phyloP scores from a whole-genome alignment of 352 stramenopile species.

The Globisporangium irregulare region DNA sequence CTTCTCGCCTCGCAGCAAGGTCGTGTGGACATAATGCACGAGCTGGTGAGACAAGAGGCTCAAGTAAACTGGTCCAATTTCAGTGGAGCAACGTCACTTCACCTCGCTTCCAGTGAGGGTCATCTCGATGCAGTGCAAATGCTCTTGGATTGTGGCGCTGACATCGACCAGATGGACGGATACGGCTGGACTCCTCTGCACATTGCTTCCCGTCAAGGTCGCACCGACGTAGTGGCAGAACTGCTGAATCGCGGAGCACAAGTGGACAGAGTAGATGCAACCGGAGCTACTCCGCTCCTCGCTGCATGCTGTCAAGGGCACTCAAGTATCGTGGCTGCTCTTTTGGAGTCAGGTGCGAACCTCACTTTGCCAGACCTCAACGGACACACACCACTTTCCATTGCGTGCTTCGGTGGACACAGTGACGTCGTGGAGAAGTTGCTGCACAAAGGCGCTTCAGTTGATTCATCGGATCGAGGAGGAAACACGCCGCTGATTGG shows the following conservation, averaged over 20 bases:
- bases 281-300: not conserved
- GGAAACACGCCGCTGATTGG: conserved; percentile 1
- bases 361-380: not conserved
- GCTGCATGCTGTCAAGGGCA: not conserved
- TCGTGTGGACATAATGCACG: not conserved
- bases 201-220: not conserved
- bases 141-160: not conserved
- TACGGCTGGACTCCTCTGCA: conserved; percentile 2
- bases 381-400: not conserved
- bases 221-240: not conserved
- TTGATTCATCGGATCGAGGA: not conserved
- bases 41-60: not conserved
- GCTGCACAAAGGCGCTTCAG: not conserved
- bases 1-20: conserved; percentile 2
- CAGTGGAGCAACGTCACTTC: not conserved
- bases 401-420: not conserved
- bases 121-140: not conserved
- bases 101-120: not conserved
- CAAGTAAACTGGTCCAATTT: not conserved
- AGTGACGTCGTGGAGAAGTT: not conserved
- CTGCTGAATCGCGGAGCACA: not conserved
- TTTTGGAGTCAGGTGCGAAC: not conserved
- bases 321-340: not conserved
- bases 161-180: not conserved
- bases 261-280: not conserved